Conservation (phyloP, 2,329 filamentous ascomycete species). For the Neoascochyta sp. region DNA sequence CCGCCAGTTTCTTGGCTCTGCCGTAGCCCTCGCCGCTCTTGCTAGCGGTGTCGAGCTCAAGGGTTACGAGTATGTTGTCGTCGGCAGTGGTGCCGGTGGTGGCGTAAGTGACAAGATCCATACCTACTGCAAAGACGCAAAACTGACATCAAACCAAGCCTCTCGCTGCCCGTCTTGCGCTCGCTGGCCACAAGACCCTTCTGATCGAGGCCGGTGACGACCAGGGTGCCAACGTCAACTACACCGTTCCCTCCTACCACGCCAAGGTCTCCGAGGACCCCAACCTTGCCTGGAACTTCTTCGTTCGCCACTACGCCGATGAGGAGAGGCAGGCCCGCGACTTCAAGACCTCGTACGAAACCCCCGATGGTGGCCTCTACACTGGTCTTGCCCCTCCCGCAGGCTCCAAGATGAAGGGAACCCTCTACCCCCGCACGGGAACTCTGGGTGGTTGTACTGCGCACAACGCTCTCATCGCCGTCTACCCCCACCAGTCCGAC, state of each 20-base stretch:
- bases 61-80: constrained; percentile 60
- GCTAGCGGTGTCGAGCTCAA: constrained; percentile 28
- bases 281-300: constrained; percentile 60
- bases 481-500: constrained; percentile 58
- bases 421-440: constrained; percentile 56
- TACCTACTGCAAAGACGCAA: too few species aligned
- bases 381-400: constrained; percentile 51
- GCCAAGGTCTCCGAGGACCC: constrained; percentile 54
- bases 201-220: constrained; percentile 61
- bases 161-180: constrained; percentile 53
- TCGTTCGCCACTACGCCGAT: constrained; percentile 59
- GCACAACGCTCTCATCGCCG: constrained; percentile 60
- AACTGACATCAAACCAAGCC: too few species aligned
- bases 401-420: constrained; percentile 52
- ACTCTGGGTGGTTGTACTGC: constrained; percentile 58
- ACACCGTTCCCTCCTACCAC: constrained; percentile 54
- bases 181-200: constrained; percentile 58
- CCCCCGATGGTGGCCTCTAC: constrained; percentile 39
- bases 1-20: constrained; percentile 14
- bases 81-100: constrained; percentile 49
- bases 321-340: constrained; percentile 52
- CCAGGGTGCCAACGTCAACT: constrained; percentile 49
- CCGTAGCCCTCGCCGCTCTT: constrained; percentile 20
- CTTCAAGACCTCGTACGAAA: constrained; percentile 57
- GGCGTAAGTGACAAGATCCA: too few species aligned